Percentiles rank a stretch among this genome's conserved stretches.
Evolutionary conservation across 805 yeast species (phyloP).

Genomic region (Lachancea kluyveri): DNA sequence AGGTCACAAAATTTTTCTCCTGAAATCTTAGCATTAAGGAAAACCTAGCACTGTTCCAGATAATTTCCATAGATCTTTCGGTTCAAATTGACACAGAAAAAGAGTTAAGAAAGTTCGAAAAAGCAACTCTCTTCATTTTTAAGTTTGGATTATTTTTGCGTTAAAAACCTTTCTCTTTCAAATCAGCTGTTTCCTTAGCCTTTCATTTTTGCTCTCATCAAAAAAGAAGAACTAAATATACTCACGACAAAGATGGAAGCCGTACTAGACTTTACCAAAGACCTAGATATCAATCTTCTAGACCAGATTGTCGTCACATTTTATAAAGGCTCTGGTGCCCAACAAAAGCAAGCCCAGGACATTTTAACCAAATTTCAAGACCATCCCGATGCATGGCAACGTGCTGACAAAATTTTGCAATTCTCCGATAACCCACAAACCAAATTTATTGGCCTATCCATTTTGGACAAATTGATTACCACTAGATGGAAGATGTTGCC

Average conservation of each 20-base stretch:
- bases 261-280: constrained; percentile 79
- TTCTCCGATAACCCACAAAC: constrained; percentile 74
- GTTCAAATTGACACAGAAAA: too few relatives aligned
- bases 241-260: constrained; percentile 75
- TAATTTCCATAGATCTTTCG: too few relatives aligned
- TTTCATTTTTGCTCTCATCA: too few relatives aligned
- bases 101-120: too few relatives aligned
- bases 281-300: constrained; percentile 69
- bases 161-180: too few relatives aligned
- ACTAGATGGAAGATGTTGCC: constrained; percentile 94
- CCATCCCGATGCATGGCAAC: constrained; percentile 93
- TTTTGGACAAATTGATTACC: constrained; percentile 82
- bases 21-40: too few relatives aligned
- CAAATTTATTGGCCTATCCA: constrained; percentile 86
- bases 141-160: too few relatives aligned
- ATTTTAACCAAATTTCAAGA: constrained; percentile 80
- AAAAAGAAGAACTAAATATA: too few relatives aligned
- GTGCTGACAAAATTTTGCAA: constrained; percentile 84
- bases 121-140: too few relatives aligned
- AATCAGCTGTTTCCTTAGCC: too few relatives aligned
- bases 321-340: constrained; percentile 67
- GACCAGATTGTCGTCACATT: constrained; percentile 84
- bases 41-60: too few relatives aligned
- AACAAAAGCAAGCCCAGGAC: constrained; percentile 64
- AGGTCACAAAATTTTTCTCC: too few relatives aligned